Base-by-base conservation (phyloP, 257 asterid species). In the Henckelia pumila region DNA sequence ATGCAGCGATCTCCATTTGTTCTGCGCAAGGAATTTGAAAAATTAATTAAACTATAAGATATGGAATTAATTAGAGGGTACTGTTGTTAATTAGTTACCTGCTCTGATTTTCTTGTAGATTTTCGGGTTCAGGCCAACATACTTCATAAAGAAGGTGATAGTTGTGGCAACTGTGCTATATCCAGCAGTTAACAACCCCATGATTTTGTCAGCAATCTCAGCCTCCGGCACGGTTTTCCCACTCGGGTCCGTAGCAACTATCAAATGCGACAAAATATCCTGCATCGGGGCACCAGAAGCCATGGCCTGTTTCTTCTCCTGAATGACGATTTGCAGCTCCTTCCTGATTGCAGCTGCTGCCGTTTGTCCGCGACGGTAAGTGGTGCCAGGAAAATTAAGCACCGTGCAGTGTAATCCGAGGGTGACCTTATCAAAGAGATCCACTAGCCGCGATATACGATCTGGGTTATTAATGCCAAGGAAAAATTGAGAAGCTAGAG, bases 121-220 rank as follows among this genome's bases (percentile, higher is more conserved):
- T 6, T 87, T 79, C 0, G 78, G 75, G 25, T 76, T 60, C 5
- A 80, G 59, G 8, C 92, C 96, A n/a, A 89, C 78, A 13, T 86
- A 85, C 28, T 89, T 89, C 79, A 89, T 75, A 60, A 89, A 57
- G 71, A 89, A 85, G 29, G 90, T 78, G 5, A 85, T 80, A 1
- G 88, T 76, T 0, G 92, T 77, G 5, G 96, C 88, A 17, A 89
- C 95, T 0, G 96, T 86, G 44, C 88, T 89, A 6, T 89, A 83
- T 1, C 92, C 95, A 0, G 96, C 96, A 1, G 81, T 81, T 21
- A 89, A 29, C 60, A 89, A 28, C 5, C 96, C 95, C 95, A 89
- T 87, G 1, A 89, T 71, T 59, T 83, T 89, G 52, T 87, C 95
- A 3, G 92, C 90, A 21, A 87, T 73, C 67, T 85, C 96, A 5